These are phyloP conservation scores for Babesia bigemina DNA, from an alignment of 169 alveolate genomes.

Conservation along the genomic window DNA sequence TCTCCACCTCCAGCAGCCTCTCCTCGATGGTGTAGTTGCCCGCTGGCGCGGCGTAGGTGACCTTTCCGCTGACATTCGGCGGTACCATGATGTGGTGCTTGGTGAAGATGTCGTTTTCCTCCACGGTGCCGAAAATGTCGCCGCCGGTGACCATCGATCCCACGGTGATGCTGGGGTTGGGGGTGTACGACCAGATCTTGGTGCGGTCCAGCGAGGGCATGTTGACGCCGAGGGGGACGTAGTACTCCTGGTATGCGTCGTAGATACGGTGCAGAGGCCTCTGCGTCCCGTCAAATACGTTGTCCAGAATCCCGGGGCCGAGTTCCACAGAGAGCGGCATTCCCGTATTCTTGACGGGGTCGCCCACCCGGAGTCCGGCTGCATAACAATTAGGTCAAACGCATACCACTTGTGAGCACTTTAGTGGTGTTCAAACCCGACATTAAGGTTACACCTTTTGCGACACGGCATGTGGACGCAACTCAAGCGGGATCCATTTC, in stretches of 20 bases:
- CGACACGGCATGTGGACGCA: not conserved
- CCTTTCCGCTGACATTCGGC: slow-evolving; percentile 94
- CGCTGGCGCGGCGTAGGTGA: slow-evolving; percentile 91
- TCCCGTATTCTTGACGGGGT: slow-evolving; percentile 97
- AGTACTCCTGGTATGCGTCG: slow-evolving; percentile 84
- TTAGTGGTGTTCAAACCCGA: not conserved
- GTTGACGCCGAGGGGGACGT: slow-evolving; percentile 96
- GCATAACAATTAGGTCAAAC: slow-evolving; percentile 10
- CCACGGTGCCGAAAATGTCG: slow-evolving; percentile 94
- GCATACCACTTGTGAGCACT: not conserved
- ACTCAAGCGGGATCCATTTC: not conserved
- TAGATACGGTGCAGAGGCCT: slow-evolving; percentile 95
- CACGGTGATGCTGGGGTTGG: slow-evolving; percentile 82
- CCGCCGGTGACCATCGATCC: slow-evolving; percentile 97
- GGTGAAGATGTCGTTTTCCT: slow-evolving; percentile 92
- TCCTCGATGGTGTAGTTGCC: slow-evolving; percentile 92
- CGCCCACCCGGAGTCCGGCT: slow-evolving; percentile 98
- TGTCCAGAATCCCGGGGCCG: slow-evolving; percentile 97
- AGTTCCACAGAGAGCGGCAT: slow-evolving; percentile 95
- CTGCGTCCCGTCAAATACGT: slow-evolving; percentile 98
- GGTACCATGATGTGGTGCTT: slow-evolving; percentile 95
- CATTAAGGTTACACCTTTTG: no score
- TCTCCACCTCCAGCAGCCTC: slow-evolving; percentile 83
- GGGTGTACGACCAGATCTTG: slow-evolving; percentile 92
- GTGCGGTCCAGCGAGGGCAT: slow-evolving; percentile 90